Evolutionary conservation across 352 stramenopile genomes (phyloP).

Genomic region (Pythium chondricola): DNA sequence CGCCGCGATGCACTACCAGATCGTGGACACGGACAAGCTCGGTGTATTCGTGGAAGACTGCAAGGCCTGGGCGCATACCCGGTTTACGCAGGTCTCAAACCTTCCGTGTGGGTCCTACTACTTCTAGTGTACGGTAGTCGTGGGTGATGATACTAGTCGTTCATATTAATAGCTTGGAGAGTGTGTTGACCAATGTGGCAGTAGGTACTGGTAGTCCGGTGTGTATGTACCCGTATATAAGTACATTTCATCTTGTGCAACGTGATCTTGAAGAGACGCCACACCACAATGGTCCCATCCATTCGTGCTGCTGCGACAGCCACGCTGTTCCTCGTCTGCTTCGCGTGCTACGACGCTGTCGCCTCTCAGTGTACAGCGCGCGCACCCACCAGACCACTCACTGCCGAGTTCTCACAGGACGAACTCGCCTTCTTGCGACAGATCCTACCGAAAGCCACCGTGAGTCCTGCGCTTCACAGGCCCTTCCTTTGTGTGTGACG

Average conservation of each 20-base stretch:
- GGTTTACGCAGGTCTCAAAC: background rate
- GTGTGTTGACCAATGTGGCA: no score
- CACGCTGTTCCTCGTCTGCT: background rate
- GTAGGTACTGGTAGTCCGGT: no score
- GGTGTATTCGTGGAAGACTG: constrained; percentile 8
- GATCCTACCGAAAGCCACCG: constrained; percentile 15
- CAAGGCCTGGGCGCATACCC: constrained; percentile 7
- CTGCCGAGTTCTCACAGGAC: constrained; percentile 8
- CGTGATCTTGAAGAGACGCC: no score
- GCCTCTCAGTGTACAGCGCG: constrained; percentile 1
- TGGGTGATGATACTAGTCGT: background rate
- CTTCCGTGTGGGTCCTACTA: constrained; percentile 18
- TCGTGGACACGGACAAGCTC: constrained; percentile 8
- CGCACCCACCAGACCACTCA: background rate
- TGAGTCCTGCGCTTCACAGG: no score
- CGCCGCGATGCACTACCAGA: constrained; percentile 13
- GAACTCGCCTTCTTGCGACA: constrained; percentile 15
- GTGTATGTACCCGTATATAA: background rate
- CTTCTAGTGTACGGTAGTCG: background rate
- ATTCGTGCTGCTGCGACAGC: background rate
- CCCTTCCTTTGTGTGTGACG: no score
- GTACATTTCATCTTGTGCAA: background rate
- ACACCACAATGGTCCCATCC: no score
- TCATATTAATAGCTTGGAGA: background rate
- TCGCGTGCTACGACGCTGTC: background rate